Conservation (phyloP, 2,329 filamentous ascomycete species). For the Paraconiothyrium brasiliense region DNA sequence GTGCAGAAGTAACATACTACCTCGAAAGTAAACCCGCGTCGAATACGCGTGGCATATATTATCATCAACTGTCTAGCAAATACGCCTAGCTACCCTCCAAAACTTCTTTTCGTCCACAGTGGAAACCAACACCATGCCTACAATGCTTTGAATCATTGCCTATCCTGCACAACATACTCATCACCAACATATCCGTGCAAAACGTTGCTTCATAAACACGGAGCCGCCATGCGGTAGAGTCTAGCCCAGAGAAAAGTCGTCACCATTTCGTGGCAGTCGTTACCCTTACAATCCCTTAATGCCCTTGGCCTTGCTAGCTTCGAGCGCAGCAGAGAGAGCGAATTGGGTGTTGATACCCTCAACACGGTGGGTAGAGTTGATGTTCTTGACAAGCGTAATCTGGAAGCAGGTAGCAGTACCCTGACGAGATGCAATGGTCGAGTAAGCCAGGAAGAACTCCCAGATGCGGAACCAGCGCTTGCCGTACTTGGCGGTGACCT, state of each 20-base stretch:
- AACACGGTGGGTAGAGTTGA: slow-evolving; percentile 85
- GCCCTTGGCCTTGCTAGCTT: slow-evolving; percentile 54
- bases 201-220: slow-evolving; percentile 6
- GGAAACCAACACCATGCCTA: neutral
- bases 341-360: slow-evolving; percentile 77
- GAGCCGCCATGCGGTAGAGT: slow-evolving; percentile 2
- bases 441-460: slow-evolving; percentile 90
- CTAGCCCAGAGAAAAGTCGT: slow-evolving; percentile 1
- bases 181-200: neutral
- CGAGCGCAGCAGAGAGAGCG: slow-evolving; percentile 72
- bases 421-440: slow-evolving; percentile 84
- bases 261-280: slow-evolving; percentile 4
- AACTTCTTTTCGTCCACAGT: neutral
- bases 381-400: slow-evolving; percentile 87
- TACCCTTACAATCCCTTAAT: slow-evolving; percentile 20
- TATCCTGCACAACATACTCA: neutral
- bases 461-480: slow-evolving; percentile 95
- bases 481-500: slow-evolving; percentile 94
- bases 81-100: neutral
- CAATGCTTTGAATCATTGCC: neutral
- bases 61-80: neutral
- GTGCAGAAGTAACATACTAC: neutral
- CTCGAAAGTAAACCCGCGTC: too few relatives aligned
- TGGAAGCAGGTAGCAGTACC: slow-evolving; percentile 87
- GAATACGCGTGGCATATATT: neutral